phyloP scores from a whole-genome alignment of 352 stramenopile genomes.

The Globisporangium perplexum region DNA sequence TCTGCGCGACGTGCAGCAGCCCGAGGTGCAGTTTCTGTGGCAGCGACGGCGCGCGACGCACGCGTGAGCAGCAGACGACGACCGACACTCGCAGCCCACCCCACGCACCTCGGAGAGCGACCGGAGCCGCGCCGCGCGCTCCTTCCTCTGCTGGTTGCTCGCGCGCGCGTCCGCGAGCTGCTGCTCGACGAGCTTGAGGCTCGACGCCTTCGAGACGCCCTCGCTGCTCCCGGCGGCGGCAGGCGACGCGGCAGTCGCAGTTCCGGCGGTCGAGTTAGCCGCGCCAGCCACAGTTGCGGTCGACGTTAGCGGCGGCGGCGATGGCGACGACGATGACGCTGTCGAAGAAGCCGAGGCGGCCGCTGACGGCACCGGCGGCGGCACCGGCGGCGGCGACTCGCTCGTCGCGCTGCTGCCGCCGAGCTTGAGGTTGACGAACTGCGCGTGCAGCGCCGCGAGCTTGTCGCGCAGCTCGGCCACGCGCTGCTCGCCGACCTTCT shows the following conservation, averaged over 20 bases:
- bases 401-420: slow-evolving; percentile 23
- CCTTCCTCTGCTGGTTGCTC: slow-evolving; percentile 65
- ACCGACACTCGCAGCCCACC: not conserved
- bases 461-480: slow-evolving; percentile 57
- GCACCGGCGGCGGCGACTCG: slow-evolving; percentile 9
- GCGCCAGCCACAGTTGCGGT: not conserved
- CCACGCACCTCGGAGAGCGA: slow-evolving; percentile 44
- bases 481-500: slow-evolving; percentile 50
- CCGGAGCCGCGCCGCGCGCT: slow-evolving; percentile 48
- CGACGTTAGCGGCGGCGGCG: not conserved
- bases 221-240: slow-evolving; percentile 7
- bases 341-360: not conserved
- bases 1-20: slow-evolving; percentile 69
- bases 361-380: not conserved
- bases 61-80: not conserved
- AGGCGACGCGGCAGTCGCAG: not conserved
- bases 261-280: too few species aligned
- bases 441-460: slow-evolving; percentile 43
- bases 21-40: slow-evolving; percentile 61
- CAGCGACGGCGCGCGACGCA: too few species aligned
- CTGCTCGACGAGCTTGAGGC: slow-evolving; percentile 65
- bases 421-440: slow-evolving; percentile 73
- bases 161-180: slow-evolving; percentile 40
- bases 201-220: slow-evolving; percentile 25
- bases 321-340: not conserved